These are phyloP conservation scores for Didymosphaeria variabile DNA, from an alignment of 2,329 filamentous ascomycete genomes.

Conservation along the genomic window DNA sequence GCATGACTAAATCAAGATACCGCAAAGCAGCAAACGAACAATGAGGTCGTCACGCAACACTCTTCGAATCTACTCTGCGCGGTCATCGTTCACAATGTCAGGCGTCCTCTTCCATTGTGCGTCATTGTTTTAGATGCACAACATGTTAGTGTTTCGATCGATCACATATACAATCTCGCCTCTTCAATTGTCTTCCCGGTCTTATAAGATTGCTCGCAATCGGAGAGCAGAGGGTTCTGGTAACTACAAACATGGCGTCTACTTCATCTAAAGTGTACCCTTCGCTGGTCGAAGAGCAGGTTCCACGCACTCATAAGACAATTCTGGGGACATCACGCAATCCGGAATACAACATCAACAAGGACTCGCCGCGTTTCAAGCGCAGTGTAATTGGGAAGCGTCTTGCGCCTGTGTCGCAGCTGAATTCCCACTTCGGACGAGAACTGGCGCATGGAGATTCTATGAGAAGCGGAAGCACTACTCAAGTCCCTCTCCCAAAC, in stretches of 20 bases:
- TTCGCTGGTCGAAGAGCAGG: neutral
- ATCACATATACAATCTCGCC: conserved; percentile 6
- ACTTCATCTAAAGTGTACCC: neutral
- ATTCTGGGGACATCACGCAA: conserved; percentile 8
- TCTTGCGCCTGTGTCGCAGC: conserved; percentile 14
- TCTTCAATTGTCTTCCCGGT: neutral
- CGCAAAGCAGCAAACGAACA: neutral
- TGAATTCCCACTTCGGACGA: neutral
- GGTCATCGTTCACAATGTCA: neutral
- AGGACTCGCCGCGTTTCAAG: neutral
- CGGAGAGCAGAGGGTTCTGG: neutral
- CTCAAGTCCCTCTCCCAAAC: neutral
- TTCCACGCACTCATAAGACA: neutral
- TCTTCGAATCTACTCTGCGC: neutral
- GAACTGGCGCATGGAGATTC: neutral
- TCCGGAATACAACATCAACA: conserved; percentile 16
- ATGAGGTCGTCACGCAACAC: neutral
- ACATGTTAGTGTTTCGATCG: neutral
- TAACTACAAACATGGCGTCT: neutral
- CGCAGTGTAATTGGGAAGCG: conserved; percentile 7
- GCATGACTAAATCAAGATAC: neutral
- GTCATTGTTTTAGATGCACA: neutral
- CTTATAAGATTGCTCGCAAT: neutral
- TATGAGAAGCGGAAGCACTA: neutral
- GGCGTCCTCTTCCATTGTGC: neutral